phyloP scores from a whole-genome alignment of 352 stramenopile species.

The Globisporangium paddicum region DNA sequence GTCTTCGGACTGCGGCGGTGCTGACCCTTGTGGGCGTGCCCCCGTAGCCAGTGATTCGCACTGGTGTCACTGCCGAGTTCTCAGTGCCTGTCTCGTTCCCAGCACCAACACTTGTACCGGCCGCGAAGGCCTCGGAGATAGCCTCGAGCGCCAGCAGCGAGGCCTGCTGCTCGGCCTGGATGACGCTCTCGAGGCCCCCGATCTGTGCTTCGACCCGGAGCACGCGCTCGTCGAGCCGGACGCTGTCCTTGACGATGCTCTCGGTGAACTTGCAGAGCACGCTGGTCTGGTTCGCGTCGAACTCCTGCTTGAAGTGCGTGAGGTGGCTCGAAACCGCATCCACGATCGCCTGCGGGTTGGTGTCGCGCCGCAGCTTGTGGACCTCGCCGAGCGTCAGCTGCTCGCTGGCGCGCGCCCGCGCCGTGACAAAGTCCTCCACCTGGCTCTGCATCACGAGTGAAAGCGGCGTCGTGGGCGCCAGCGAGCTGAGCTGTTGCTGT shows the following conservation, averaged over 20 bases:
- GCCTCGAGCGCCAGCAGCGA: constrained; percentile 62
- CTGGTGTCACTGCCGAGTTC: not conserved
- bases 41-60: not conserved
- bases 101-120: not conserved
- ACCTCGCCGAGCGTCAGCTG: constrained; percentile 26
- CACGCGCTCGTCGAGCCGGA: constrained; percentile 50
- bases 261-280: constrained; percentile 50
- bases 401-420: constrained; percentile 28
- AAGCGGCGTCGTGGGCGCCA: constrained; percentile 22
- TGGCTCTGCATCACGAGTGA: constrained; percentile 44
- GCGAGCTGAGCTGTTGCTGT: constrained; percentile 5
- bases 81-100: not conserved
- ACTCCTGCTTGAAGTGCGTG: constrained; percentile 59
- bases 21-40: not conserved
- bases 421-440: constrained; percentile 40
- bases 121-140: constrained; percentile 57
- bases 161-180: constrained; percentile 67
- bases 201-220: constrained; percentile 48
- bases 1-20: not conserved
- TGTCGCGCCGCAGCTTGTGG: constrained; percentile 23
- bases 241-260: constrained; percentile 40
- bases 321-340: constrained; percentile 55
- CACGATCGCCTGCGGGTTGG: constrained; percentile 35
- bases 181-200: constrained; percentile 40
- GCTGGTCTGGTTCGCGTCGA: constrained; percentile 40